phyloP scores from a whole-genome alignment of 306 rosid species.

The Cicer bijugum region DNA sequence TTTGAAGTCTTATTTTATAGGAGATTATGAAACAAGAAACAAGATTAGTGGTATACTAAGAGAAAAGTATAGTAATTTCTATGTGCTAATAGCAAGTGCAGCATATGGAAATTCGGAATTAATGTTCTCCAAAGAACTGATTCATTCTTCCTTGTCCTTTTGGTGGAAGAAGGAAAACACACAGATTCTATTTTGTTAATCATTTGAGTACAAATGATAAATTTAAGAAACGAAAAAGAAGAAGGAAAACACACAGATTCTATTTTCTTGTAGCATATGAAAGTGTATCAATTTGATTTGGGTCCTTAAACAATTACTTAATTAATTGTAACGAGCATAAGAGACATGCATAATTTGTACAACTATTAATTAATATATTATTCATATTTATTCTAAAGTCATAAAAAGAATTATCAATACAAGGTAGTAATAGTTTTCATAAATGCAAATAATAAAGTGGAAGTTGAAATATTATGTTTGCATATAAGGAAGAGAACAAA shows the following conservation, averaged over 20 bases:
- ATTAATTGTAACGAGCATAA: conserved; percentile 3
- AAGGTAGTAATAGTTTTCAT: neutral
- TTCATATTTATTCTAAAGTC: neutral
- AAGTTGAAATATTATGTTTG: neutral
- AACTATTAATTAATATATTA: neutral
- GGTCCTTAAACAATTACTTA: neutral
- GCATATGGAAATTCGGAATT: too few relatives aligned
- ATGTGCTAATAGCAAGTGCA: too few relatives aligned
- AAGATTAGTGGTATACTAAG: conserved; percentile 1
- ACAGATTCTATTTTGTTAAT: too few relatives aligned
- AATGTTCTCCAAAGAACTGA: too few relatives aligned
- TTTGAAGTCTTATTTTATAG: too few relatives aligned
- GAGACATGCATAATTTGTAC: neutral
- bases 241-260: neutral
- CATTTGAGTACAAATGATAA: too few relatives aligned
- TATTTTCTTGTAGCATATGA: conserved; percentile 1
- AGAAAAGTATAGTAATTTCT: neutral
- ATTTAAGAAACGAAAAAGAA: too few relatives aligned
- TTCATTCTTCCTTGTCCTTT: too few relatives aligned
- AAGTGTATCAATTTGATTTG: neutral
- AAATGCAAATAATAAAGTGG: neutral
- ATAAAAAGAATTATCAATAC: conserved; percentile 1
- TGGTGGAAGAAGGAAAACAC: too few relatives aligned
- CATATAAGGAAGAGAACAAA: neutral
- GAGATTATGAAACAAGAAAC: too few relatives aligned